phyloP scores from a whole-genome alignment of 2,329 filamentous ascomycete species.

The Botrytis deweyae region DNA sequence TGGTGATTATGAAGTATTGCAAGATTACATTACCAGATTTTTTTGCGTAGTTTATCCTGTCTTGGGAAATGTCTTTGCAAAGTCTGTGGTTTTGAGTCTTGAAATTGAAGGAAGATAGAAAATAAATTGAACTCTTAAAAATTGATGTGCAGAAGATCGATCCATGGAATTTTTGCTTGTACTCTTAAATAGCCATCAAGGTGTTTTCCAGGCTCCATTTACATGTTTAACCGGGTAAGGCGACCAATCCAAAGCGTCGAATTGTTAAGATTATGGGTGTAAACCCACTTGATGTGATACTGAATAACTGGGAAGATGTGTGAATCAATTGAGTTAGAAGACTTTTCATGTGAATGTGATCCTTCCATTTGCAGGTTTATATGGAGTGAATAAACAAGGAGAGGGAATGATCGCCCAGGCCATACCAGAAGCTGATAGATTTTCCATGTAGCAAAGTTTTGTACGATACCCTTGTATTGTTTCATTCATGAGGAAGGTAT shows the following conservation, averaged over 20 bases:
- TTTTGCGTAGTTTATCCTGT: neutral
- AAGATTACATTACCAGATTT: constrained; percentile 9
- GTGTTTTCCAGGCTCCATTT: constrained; percentile 9
- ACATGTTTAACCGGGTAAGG: neutral
- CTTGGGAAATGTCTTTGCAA: neutral
- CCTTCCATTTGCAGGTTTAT: neutral
- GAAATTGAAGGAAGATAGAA: neutral
- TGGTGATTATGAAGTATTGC: neutral
- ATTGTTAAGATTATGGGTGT: neutral
- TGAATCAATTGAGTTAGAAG: neutral
- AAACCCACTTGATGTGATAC: neutral
- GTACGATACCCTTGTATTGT: neutral
- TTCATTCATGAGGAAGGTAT: neutral
- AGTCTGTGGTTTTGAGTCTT: too few relatives aligned
- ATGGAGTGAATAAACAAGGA: neutral
- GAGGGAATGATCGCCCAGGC: neutral
- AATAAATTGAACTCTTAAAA: neutral
- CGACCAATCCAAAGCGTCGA: neutral
- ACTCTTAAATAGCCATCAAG: constrained; percentile 14
- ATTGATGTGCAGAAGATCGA: neutral
- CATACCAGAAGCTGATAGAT: neutral
- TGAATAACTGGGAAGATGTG: neutral
- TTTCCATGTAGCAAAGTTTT: neutral
- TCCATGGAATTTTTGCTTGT: constrained; percentile 2
- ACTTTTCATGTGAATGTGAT: neutral